These are phyloP conservation scores for Clitocybe nebularis DNA, from an alignment of 1,284 basidiomycete species.

Conservation along the genomic window DNA sequence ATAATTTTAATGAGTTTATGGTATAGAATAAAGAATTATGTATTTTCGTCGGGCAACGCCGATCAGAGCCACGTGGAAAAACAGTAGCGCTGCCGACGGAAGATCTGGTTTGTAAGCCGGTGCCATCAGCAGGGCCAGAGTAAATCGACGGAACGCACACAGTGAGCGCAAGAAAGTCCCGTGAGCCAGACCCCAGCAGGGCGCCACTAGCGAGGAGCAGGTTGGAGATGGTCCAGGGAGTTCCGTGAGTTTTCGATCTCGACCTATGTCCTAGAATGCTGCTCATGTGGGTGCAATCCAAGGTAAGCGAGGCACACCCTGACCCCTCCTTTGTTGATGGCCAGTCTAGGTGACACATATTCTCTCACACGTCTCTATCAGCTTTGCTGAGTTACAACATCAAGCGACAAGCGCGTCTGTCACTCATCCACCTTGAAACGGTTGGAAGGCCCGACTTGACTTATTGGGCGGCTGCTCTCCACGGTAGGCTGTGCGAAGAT, in stretches of 20 bases:
- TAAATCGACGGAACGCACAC: slow-evolving; percentile 12
- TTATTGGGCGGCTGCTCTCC: slow-evolving; percentile 15
- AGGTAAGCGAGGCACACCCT: slow-evolving; percentile 15
- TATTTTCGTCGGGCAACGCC: neutral
- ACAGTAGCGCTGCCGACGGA: slow-evolving; percentile 12
- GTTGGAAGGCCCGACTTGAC: slow-evolving; percentile 16
- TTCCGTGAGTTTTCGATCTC: slow-evolving; percentile 12
- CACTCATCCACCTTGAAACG: slow-evolving; percentile 15
- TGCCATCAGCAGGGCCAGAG: slow-evolving; percentile 18
- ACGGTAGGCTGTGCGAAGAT: slow-evolving; percentile 21
- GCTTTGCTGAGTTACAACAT: slow-evolving; percentile 6
- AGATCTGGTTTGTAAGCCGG: slow-evolving; percentile 18
- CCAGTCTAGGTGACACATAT: slow-evolving; percentile 14
- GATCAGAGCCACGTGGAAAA: slow-evolving; percentile 18
- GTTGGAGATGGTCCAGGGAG: slow-evolving; percentile 4
- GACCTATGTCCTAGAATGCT: slow-evolving; percentile 6
- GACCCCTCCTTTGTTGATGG: slow-evolving; percentile 9
- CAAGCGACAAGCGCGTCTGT: slow-evolving; percentile 17
- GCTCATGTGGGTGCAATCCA: slow-evolving; percentile 16
- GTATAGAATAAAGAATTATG: neutral
- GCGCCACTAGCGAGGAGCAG: neutral
- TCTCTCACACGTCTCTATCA: slow-evolving; percentile 4
- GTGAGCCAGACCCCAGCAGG: neutral
- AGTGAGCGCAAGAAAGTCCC: slow-evolving; percentile 1
- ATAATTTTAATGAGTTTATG: slow-evolving; percentile 3